Percentiles rank a stretch among this genome's conserved stretches.
Evolutionary conservation across 2,329 filamentous ascomycete species (phyloP).

Genomic region (Trichothecium sympodiale): DNA sequence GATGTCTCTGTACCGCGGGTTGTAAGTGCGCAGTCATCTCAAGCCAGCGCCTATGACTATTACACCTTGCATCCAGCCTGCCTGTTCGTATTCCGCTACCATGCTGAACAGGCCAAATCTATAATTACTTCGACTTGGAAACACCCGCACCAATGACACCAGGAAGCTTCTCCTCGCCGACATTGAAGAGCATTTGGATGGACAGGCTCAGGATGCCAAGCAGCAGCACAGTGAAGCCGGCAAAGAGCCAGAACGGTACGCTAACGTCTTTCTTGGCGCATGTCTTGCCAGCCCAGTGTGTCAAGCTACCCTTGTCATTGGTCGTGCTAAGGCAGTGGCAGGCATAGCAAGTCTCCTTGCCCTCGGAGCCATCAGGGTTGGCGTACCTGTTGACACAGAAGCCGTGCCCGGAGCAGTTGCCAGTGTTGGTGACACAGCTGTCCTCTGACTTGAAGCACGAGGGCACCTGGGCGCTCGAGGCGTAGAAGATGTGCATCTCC

Average conservation of each 20-base stretch:
- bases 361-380: conserved; percentile 24
- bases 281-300: conserved; percentile 71
- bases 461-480: conserved; percentile 40
- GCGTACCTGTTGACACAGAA: conserved; percentile 58
- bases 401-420: conserved; percentile 76
- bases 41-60: neutral
- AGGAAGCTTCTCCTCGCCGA: conserved; percentile 80
- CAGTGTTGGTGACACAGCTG: conserved; percentile 58
- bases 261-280: conserved; percentile 92
- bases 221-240: conserved; percentile 60
- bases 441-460: conserved; percentile 64
- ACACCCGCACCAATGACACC: conserved; percentile 96
- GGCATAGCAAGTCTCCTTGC: conserved; percentile 53
- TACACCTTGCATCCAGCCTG: conserved; percentile 6
- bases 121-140: conserved; percentile 51
- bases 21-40: too few species aligned
- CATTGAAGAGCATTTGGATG: conserved; percentile 68
- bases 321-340: conserved; percentile 62
- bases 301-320: conserved; percentile 45
- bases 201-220: conserved; percentile 57
- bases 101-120: conserved; percentile 1
- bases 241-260: conserved; percentile 78
- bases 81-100: conserved; percentile 12
- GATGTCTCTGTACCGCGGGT: too few species aligned
- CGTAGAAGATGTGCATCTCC: conserved; percentile 18